These are phyloP conservation scores for Paecilomyces fulvus DNA, from an alignment of 2,329 filamentous ascomycete genomes.

Conservation along the genomic window DNA sequence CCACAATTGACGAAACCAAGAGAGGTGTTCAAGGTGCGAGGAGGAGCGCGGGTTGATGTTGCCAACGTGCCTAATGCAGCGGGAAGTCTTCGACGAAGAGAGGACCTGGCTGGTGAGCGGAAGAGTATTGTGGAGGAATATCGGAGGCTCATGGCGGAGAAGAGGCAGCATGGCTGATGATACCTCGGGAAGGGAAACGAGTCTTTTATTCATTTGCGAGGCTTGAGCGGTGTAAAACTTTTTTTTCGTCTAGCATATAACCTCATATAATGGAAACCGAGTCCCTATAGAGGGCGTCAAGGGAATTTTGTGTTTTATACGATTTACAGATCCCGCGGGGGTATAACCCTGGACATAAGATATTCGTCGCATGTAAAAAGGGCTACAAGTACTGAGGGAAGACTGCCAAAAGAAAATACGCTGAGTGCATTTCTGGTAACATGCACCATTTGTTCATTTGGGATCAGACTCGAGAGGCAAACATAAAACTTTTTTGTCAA, in stretches of 20 bases:
- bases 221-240: background rate
- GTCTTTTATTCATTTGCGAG: background rate
- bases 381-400: background rate
- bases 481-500: background rate
- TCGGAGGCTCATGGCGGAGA: conserved; percentile 58
- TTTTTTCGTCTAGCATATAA: background rate
- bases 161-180: conserved; percentile 20
- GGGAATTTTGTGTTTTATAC: background rate
- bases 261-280: background rate
- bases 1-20: conserved; percentile 58
- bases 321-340: background rate
- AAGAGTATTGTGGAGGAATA: conserved; percentile 67
- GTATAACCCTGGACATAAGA: no score
- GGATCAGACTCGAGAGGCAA: background rate
- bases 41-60: conserved; percentile 58
- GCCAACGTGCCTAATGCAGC: conserved; percentile 60
- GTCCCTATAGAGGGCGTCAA: background rate
- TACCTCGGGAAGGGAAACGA: background rate
- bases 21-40: conserved; percentile 57
- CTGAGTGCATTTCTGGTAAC: no score
- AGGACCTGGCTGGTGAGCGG: conserved; percentile 63
- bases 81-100: conserved; percentile 63
- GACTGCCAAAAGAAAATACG: no score
- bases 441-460: no score
- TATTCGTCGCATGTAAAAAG: background rate